Evolutionary conservation across 163 green algal species (phyloP).

Genomic region (Chlorella variabilis): DNA sequence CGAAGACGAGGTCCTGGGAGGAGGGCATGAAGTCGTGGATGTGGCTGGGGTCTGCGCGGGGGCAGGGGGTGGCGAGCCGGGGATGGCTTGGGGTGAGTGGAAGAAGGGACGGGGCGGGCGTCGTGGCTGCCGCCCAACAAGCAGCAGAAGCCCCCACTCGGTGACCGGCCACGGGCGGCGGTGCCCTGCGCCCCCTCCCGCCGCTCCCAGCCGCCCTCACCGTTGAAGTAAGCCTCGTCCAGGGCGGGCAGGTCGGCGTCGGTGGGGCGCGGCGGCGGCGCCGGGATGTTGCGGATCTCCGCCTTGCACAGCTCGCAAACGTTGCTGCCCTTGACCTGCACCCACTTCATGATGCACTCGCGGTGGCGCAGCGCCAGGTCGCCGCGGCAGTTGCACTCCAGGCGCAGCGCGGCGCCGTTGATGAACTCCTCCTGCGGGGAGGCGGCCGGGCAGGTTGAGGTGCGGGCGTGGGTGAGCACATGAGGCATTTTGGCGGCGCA

Average conservation of each 20-base stretch:
- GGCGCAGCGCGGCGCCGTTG: conserved; percentile 29
- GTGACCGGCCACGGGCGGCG: too few relatives aligned
- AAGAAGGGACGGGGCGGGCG: background rate
- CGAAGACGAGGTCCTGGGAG: conserved; percentile 80
- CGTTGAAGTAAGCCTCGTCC: conserved; percentile 31
- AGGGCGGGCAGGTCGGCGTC: conserved; percentile 22
- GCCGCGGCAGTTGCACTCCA: conserved; percentile 73
- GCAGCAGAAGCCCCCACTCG: too few relatives aligned
- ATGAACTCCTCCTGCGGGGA: conserved; percentile 32
- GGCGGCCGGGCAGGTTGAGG: too few relatives aligned
- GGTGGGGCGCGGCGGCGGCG: conserved; percentile 58
- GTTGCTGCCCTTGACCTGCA: conserved; percentile 75
- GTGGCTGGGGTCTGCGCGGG: conserved; percentile 22
- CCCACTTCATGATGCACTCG: conserved; percentile 86
- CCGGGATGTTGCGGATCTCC: conserved; percentile 73
- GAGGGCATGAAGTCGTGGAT: conserved; percentile 61
- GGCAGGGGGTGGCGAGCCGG: background rate
- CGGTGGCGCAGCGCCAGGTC: conserved; percentile 86
- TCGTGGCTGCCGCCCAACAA: too few relatives aligned
- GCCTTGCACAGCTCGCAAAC: conserved; percentile 86
- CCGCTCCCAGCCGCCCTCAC: background rate
- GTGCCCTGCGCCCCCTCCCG: too few relatives aligned
- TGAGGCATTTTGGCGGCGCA: too few relatives aligned
- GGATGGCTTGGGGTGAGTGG: background rate
- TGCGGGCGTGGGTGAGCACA: too few relatives aligned